Evolutionary conservation across 768 basidiomycete genomes (phyloP), one percentile per base, ranked within the genome.

Genomic region (Erythrobasidium yunnanense): DNA sequence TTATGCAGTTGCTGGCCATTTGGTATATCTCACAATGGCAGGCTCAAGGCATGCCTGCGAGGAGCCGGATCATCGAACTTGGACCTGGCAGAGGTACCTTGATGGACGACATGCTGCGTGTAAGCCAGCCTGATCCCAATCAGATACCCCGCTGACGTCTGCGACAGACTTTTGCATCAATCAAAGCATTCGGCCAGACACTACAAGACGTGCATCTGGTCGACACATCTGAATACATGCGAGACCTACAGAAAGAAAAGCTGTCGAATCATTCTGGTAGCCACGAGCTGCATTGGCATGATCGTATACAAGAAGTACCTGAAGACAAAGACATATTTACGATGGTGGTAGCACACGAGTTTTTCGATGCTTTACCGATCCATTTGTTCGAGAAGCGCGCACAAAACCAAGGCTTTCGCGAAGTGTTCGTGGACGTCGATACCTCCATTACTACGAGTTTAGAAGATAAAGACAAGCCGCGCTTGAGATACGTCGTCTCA

Each of bases 311-410:
- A 38, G 84, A 89, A 18, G 77, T 99, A 0, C 76, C 81, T 0
- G 76, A 76, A 77, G 29, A 55, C 30, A 38, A 55, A 32, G 42
- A 71, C 75, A 55, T 62, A 55, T 96, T 85, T 75, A 91, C 90
- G 0, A 84, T 95, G 79, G 75, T 95, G 23, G 78, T 96, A 17
- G 95, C 95, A 0, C 92, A 99, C 76, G 95, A 97, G 73, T 93
- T 97, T 77, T 97, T 99, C 69, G 95, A 97, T 74, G 92, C 92
- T 0, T 80, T 99, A 47, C 93, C 95, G 0, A 84, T 96, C 51
- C 88, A 95, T 75, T 78, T 91, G 35, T 78, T 97, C 35, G 84
- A 93, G 88, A 90, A 84, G 84, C 84, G 81, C 11, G 77, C 82
- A n/a, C n/a, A n/a, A n/a, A n/a, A n/a, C 42, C 78, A 83, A 23